A percentile compares a stretch with the other conserved stretches of the same genome.
These are phyloP conservation scores for Schoenoplectus tabernaemontani DNA, from an alignment of 202 grass and related monocot species.

Conservation along the genomic window DNA sequence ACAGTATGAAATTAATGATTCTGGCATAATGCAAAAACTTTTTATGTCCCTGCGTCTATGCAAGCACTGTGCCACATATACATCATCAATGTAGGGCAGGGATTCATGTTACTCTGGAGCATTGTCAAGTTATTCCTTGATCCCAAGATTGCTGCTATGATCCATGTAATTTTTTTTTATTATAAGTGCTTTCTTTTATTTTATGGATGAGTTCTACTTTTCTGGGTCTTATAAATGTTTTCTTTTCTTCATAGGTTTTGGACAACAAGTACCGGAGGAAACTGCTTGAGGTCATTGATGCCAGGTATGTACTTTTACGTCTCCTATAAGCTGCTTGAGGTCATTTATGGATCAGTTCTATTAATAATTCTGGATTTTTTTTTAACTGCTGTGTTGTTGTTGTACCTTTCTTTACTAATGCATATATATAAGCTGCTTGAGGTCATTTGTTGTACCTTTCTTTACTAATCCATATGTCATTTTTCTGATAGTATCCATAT, in stretches of 20 bases:
- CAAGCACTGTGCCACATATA: conserved; percentile 95
- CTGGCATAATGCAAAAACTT: too few species aligned
- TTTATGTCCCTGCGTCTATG: not conserved
- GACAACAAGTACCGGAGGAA: conserved; percentile 96
- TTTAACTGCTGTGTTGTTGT: too few species aligned
- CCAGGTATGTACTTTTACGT: conserved; percentile 37
- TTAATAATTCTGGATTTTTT: too few species aligned
- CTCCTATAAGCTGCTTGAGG: too few species aligned
- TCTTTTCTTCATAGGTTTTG: conserved; percentile 44
- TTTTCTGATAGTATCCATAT: too few species aligned
- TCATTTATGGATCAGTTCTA: too few species aligned
- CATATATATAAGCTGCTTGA: too few species aligned
- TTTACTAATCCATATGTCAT: too few species aligned
- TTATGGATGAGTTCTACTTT: not conserved
- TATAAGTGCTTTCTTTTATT: conserved; percentile 16
- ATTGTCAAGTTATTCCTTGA: conserved; percentile 95
- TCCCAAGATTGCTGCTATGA: conserved; percentile 90
- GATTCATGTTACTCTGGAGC: conserved; percentile 93
- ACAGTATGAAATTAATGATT: not conserved
- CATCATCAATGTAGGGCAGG: conserved; percentile 90
- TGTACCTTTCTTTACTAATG: too few species aligned
- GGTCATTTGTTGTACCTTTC: too few species aligned
- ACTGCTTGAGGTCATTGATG: conserved; percentile 87
- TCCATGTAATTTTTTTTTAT: conserved; percentile 83
- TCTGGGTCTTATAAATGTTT: not conserved